Evolutionary conservation across 345 rosid genomes (phyloP).

Genomic region (Acer saccharum): DNA sequence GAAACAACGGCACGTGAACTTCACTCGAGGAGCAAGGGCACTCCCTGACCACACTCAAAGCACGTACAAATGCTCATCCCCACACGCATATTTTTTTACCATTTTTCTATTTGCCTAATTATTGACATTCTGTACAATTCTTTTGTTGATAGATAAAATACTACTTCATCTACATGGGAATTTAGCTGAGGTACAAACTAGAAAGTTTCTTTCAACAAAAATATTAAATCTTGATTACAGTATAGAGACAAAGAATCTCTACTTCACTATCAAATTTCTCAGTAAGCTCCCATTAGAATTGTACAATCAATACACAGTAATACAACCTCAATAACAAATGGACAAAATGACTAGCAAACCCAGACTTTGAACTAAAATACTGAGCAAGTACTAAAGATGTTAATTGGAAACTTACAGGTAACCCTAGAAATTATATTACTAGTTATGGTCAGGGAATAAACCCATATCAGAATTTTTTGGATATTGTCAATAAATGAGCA

Average conservation of each 20-base stretch:
- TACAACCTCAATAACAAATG: background rate
- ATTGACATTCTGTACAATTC: constrained; percentile 10
- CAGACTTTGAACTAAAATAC: background rate
- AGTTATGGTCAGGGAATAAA: background rate
- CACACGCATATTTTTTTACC: too few relatives aligned
- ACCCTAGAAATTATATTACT: background rate
- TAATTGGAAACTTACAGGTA: background rate
- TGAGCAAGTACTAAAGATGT: background rate
- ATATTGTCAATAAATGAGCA: background rate
- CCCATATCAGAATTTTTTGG: background rate
- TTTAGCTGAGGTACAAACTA: background rate
- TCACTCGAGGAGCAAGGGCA: too few relatives aligned
- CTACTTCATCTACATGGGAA: background rate
- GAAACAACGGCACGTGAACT: too few relatives aligned
- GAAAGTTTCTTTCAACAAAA: constrained; percentile 5
- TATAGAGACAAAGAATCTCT: background rate
- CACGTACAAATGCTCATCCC: too few relatives aligned
- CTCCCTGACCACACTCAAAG: too few relatives aligned
- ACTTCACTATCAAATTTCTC: background rate
- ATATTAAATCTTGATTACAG: background rate
- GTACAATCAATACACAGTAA: background rate
- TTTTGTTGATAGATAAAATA: background rate
- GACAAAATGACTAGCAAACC: background rate
- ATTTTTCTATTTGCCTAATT: too few relatives aligned
- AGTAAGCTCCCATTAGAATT: background rate